Conservation (phyloP, 208 protist genomes). For the Plasmodiophora brassicae region DNA sequence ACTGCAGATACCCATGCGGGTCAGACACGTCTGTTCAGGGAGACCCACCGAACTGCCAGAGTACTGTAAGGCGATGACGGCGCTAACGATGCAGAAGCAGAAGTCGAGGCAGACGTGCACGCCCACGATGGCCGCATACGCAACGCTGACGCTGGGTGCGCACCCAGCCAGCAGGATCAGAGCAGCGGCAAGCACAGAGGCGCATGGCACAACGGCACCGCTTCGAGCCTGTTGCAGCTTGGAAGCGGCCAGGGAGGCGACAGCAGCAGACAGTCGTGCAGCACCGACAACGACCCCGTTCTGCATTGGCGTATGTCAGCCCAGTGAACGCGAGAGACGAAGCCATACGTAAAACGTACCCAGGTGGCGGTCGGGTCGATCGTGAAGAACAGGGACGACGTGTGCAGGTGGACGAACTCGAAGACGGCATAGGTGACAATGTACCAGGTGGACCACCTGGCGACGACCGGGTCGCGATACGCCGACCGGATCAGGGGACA, state of each 20-base stretch:
- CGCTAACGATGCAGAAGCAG: neutral
- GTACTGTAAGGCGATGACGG: neutral
- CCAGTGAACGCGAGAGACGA: too few relatives aligned
- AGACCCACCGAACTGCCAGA: neutral
- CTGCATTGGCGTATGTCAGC: too few relatives aligned
- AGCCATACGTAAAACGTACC: too few relatives aligned
- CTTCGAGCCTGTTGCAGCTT: neutral
- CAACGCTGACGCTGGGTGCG: neutral
- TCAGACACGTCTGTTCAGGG: neutral
- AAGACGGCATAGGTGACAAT: neutral
- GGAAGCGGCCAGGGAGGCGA: neutral
- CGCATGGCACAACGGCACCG: neutral
- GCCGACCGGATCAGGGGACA: neutral
- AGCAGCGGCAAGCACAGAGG: neutral
- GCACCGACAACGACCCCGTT: neutral
- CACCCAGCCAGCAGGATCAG: neutral
- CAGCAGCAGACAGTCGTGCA: neutral
- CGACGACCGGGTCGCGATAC: neutral
- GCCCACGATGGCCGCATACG: neutral
- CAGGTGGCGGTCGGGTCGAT: neutral
- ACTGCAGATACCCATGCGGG: neutral
- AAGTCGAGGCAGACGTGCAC: neutral
- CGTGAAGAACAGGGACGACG: neutral
- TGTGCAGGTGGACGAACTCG: neutral
- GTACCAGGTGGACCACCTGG: neutral